phyloP scores from a whole-genome alignment of 768 basidiomycete species.

The Collybiopsis confluens region DNA sequence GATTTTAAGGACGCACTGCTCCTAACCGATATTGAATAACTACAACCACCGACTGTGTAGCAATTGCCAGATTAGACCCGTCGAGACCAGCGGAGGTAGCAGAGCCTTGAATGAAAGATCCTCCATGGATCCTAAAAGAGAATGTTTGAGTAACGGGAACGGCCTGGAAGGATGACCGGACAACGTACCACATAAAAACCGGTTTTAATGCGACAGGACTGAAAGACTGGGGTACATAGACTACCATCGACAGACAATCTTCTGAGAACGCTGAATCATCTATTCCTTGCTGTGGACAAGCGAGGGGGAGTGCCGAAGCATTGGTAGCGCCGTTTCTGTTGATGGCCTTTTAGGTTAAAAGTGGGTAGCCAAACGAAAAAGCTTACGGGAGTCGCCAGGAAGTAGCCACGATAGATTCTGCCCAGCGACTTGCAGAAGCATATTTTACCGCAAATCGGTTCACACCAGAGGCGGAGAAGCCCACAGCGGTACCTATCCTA shows the following conservation, averaged over 20 bases:
- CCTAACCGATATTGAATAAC: conserved; percentile 85
- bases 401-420: conserved; percentile 46
- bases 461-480: conserved; percentile 44
- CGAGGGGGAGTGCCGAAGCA: conserved; percentile 53
- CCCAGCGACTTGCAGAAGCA: conserved; percentile 60
- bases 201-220: conserved; percentile 33
- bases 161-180: not conserved
- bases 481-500: conserved; percentile 52
- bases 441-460: conserved; percentile 65
- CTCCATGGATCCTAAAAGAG: conserved; percentile 72
- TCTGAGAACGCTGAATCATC: conserved; percentile 54
- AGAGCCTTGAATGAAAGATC: conserved; percentile 71
- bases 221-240: conserved; percentile 58
- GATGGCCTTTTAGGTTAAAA: not conserved
- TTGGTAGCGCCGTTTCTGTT: conserved; percentile 48
- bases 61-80: conserved; percentile 67
- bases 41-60: conserved; percentile 72
- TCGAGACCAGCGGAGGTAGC: conserved; percentile 71
- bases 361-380: not conserved
- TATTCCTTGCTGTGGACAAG: conserved; percentile 64
- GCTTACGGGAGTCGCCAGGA: conserved; percentile 63
- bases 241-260: conserved; percentile 78
- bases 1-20: conserved; percentile 40
- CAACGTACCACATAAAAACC: conserved; percentile 60
- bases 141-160: not conserved